Conservation (phyloP, 495 filamentous ascomycete genomes). For the Rostrohypoxylon terebratum region DNA sequence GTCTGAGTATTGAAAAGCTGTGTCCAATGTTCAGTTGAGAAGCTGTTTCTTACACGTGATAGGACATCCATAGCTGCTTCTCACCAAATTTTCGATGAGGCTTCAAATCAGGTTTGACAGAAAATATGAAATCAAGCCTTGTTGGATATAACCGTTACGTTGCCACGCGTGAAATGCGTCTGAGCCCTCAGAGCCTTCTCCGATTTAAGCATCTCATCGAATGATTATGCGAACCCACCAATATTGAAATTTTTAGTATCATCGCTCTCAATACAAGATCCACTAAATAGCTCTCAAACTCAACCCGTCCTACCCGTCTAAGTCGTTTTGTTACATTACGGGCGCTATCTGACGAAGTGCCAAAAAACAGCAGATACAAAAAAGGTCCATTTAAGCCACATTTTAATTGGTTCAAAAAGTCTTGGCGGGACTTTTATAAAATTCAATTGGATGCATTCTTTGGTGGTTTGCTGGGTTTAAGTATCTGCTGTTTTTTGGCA, state of each 20-base stretch:
- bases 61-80: slow-evolving; percentile 1
- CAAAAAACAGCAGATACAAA: too few species aligned
- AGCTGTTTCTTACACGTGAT: not conserved
- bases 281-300: slow-evolving; percentile 33
- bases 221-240: slow-evolving; percentile 29
- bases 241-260: slow-evolving; percentile 18
- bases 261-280: slow-evolving; percentile 23
- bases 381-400: too few species aligned
- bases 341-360: slow-evolving; percentile 36
- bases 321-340: slow-evolving; percentile 25
- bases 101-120: slow-evolving; percentile 6
- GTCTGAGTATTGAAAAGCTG: not conserved
- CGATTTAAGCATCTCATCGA: slow-evolving; percentile 5
- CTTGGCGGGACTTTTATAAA: too few species aligned
- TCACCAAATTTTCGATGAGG: not conserved
- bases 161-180: slow-evolving; percentile 15
- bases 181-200: slow-evolving; percentile 16
- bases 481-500: too few species aligned
- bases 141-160: slow-evolving; percentile 7
- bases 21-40: not conserved
- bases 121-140: not conserved
- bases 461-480: too few species aligned
- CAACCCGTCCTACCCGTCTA: slow-evolving; percentile 10
- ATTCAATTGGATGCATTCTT: too few species aligned
- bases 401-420: too few species aligned